phyloP scores from a whole-genome alignment of 2,329 filamentous ascomycete genomes.

The Colletotrichum spinosum region DNA sequence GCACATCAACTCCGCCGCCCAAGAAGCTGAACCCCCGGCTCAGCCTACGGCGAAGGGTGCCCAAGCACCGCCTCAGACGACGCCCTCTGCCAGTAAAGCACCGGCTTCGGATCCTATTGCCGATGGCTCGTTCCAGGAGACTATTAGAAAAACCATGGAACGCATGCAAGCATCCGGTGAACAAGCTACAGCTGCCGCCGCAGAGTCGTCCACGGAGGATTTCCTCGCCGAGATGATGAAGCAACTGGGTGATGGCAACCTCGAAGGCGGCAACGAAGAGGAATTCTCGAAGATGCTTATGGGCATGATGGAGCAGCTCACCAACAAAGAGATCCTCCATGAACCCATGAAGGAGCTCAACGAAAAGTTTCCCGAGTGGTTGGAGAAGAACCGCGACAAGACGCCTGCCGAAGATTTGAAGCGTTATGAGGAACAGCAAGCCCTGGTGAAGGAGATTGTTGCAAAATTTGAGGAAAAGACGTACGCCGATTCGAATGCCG shows the following conservation, averaged over 20 bases:
- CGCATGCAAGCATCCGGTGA: constrained; percentile 92
- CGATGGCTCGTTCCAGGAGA: constrained; percentile 87
- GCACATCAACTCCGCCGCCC: constrained; percentile 70
- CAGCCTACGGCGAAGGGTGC: constrained; percentile 40
- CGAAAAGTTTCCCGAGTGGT: constrained; percentile 92
- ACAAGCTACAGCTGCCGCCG: constrained; percentile 82
- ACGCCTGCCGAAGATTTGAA: constrained; percentile 78
- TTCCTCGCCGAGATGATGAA: constrained; percentile 93
- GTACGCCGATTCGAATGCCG: constrained; percentile 84
- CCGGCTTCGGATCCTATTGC: constrained; percentile 50
- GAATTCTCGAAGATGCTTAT: constrained; percentile 95
- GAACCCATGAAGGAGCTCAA: constrained; percentile 98
- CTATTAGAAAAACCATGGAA: constrained; percentile 93
- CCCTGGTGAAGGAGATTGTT: constrained; percentile 87
- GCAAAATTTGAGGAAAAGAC: constrained; percentile 84
- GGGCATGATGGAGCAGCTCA: constrained; percentile 99
- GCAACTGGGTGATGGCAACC: constrained; percentile 78
- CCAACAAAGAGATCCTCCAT: constrained; percentile 97
- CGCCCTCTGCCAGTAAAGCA: constrained; percentile 36
- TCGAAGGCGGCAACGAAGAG: constrained; percentile 75
- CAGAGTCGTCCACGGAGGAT: constrained; percentile 77
- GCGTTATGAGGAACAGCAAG: constrained; percentile 84
- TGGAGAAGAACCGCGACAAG: constrained; percentile 78
- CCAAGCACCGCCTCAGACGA: constrained; percentile 41
- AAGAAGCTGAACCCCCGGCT: constrained; percentile 33